Evolutionary conservation across 1,284 basidiomycete species (phyloP).

Genomic region (Porogramme epimiltina): DNA sequence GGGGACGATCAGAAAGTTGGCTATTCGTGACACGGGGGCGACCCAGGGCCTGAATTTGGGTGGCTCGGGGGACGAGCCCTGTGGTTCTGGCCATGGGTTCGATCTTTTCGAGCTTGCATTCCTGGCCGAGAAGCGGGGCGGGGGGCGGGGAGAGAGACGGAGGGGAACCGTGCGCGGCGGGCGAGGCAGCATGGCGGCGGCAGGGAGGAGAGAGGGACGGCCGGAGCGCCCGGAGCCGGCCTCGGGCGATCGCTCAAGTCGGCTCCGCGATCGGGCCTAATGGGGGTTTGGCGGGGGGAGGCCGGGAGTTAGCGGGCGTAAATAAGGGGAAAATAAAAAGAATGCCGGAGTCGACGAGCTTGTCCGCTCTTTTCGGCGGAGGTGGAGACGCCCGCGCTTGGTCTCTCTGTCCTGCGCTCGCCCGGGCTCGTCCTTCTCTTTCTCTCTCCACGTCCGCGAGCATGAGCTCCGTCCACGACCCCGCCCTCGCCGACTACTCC

Average conservation of each 20-base stretch:
- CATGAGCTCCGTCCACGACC: constrained; percentile 20
- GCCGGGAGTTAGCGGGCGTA: constrained; percentile 5
- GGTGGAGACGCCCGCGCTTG: constrained; percentile 14
- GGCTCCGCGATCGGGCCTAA: constrained; percentile 18
- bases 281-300: no score
- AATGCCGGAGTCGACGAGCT: constrained; percentile 10
- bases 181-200: not conserved
- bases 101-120: constrained; percentile 14
- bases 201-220: not conserved
- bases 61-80: constrained; percentile 3
- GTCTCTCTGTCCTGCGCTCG: constrained; percentile 17
- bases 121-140: constrained; percentile 4
- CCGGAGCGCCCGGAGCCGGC: constrained; percentile 5
- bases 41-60: constrained; percentile 24
- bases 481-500: constrained; percentile 26
- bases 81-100: constrained; percentile 22
- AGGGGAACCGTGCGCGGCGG: constrained; percentile 13
- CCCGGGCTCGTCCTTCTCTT: constrained; percentile 14
- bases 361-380: constrained; percentile 29
- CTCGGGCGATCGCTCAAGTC: constrained; percentile 8
- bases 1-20: constrained; percentile 31
- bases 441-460: constrained; percentile 6
- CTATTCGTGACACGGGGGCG: constrained; percentile 23
- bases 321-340: constrained; percentile 13
- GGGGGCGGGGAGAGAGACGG: not conserved